Evolutionary conservation across 1,284 basidiomycete genomes (phyloP).

Genomic region (Microbotryum intermedium): DNA sequence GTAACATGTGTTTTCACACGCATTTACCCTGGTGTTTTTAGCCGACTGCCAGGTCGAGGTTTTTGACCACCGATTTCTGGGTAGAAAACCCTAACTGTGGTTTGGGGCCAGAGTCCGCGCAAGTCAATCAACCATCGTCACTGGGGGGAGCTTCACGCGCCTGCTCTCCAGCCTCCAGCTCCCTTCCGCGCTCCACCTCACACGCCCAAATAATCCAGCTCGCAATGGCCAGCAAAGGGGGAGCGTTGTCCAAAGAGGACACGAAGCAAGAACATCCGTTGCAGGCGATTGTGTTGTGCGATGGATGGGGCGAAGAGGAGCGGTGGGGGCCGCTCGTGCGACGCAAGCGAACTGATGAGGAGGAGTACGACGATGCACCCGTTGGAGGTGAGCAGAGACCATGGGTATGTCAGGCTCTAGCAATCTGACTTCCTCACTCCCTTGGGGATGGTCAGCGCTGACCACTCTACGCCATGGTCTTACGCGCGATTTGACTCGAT

Average conservation of each 20-base stretch:
- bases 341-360: constrained; percentile 22
- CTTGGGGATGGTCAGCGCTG: neutral
- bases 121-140: no score
- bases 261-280: constrained; percentile 30
- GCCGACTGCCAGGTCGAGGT: no score
- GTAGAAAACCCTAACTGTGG: no score
- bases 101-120: no score
- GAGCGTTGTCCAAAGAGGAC: constrained; percentile 22
- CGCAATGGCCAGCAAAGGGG: constrained; percentile 14
- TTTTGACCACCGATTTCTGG: no score
- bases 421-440: no score
- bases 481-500: neutral
- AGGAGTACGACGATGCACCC: constrained; percentile 13
- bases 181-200: no score
- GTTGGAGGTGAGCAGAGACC: constrained; percentile 28
- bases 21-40: no score
- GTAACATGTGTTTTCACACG: no score
- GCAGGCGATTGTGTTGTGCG: constrained; percentile 33
- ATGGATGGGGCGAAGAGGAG: constrained; percentile 28
- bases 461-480: neutral
- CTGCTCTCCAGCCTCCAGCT: no score
- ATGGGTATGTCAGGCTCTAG: constrained; percentile 25
- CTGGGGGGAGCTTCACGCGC: no score
- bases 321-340: constrained; percentile 32
- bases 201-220: neutral